These are phyloP conservation scores for Galerina sulciceps DNA, from an alignment of 768 basidiomycete species.

Conservation along the genomic window DNA sequence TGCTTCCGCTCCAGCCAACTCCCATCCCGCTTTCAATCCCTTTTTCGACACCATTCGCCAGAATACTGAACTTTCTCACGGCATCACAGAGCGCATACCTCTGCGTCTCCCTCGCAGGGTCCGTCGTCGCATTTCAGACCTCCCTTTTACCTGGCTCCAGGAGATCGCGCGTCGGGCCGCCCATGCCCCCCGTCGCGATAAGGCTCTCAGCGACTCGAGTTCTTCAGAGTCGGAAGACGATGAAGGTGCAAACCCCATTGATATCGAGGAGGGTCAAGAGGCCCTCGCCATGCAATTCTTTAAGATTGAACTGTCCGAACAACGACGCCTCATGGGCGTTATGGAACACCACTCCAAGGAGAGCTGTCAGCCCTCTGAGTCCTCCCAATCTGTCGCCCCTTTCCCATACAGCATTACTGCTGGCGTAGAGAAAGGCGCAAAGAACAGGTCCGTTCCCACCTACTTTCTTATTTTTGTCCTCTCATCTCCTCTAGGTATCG, in stretches of 20 bases:
- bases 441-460: conserved; percentile 70
- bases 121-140: conserved; percentile 64
- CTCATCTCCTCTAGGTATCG: conserved; percentile 64
- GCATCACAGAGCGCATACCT: conserved; percentile 82
- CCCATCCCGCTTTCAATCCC: conserved; percentile 68
- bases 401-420: conserved; percentile 96
- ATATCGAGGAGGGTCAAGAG: conserved; percentile 73
- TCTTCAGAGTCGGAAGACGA: conserved; percentile 37
- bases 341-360: conserved; percentile 90
- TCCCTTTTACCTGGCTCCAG: conserved; percentile 81
- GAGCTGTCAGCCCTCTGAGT: conserved; percentile 31
- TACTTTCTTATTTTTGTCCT: neutral
- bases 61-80: conserved; percentile 78
- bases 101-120: conserved; percentile 58
- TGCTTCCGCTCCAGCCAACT: conserved; percentile 10
- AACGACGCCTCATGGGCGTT: conserved; percentile 83
- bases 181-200: conserved; percentile 22
- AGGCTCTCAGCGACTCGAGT: conserved; percentile 24
- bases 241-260: conserved; percentile 30
- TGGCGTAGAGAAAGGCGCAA: conserved; percentile 91
- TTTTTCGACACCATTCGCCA: conserved; percentile 96
- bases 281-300: conserved; percentile 93
- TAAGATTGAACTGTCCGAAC: conserved; percentile 89
- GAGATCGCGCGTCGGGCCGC: conserved; percentile 66
- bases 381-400: conserved; percentile 12